A percentile compares a stretch with the other conserved stretches of the same genome.
These are phyloP conservation scores for Fusarium sp. DNA, from an alignment of 2,329 filamentous ascomycete genomes.

Conservation along the genomic window DNA sequence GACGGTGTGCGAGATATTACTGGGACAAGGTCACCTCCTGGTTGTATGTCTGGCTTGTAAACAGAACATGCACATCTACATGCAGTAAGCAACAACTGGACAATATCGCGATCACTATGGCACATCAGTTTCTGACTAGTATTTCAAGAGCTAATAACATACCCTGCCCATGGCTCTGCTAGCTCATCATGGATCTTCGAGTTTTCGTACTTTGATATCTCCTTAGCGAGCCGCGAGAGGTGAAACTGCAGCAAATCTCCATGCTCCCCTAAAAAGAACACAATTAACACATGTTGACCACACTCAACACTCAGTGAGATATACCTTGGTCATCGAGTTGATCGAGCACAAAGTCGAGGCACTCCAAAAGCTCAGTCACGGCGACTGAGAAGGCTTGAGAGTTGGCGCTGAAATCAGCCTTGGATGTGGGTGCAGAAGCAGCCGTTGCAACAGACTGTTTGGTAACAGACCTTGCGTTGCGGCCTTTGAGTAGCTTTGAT, in stretches of 20 bases:
- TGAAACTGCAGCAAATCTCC: slow-evolving; percentile 41
- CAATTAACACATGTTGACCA: background rate
- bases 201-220: slow-evolving; percentile 42
- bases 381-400: slow-evolving; percentile 39
- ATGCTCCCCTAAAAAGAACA: slow-evolving; percentile 22
- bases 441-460: slow-evolving; percentile 9
- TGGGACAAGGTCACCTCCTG: slow-evolving; percentile 21
- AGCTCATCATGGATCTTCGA: slow-evolving; percentile 13
- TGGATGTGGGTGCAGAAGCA: slow-evolving; percentile 11
- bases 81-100: slow-evolving; percentile 25
- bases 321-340: slow-evolving; percentile 38
- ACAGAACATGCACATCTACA: slow-evolving; percentile 42
- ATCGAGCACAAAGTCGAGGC: slow-evolving; percentile 44
- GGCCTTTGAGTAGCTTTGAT: background rate
- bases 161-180: slow-evolving; percentile 30
- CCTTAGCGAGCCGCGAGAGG: slow-evolving; percentile 35
- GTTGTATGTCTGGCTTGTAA: slow-evolving; percentile 24
- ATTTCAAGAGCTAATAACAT: background rate
- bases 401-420: slow-evolving; percentile 36
- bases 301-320: background rate
- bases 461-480: background rate
- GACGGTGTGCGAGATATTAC: slow-evolving; percentile 38
- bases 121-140: accelerated
- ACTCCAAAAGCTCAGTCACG: slow-evolving; percentile 36
- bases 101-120: background rate